phyloP scores from a whole-genome alignment of 1,284 basidiomycete species.

The Ganoderma sp. region DNA sequence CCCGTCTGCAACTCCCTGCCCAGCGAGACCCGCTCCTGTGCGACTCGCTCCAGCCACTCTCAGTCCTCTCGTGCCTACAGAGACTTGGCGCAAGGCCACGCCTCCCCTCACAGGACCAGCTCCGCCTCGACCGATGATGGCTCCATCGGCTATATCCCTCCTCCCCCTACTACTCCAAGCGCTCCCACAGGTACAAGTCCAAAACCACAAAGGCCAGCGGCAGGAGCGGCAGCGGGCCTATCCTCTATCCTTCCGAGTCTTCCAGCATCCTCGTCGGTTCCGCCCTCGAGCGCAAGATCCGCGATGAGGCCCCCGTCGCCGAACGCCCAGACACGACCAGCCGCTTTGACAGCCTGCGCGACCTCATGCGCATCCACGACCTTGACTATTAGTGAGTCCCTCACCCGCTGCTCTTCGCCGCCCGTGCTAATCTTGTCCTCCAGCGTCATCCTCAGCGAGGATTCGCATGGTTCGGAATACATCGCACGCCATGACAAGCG shows the following conservation, averaged over 20 bases:
- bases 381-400: conserved; percentile 85
- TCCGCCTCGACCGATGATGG: conserved; percentile 24
- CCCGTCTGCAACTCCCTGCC: conserved; percentile 46
- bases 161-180: conserved; percentile 27
- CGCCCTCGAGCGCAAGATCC: conserved; percentile 68
- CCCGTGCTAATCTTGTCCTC: conserved; percentile 18
- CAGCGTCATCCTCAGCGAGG: conserved; percentile 81
- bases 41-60: conserved; percentile 39
- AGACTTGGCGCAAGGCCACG: background rate
- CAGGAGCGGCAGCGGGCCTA: conserved; percentile 45
- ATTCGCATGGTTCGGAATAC: conserved; percentile 90
- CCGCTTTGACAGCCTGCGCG: conserved; percentile 70
- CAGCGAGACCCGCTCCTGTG: conserved; percentile 37
- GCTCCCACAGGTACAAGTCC: conserved; percentile 40
- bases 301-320: conserved; percentile 61
- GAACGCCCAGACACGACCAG: conserved; percentile 62
- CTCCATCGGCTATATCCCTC: conserved; percentile 23
- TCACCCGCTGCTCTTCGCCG: conserved; percentile 18
- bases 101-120: conserved; percentile 16
- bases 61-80: conserved; percentile 34
- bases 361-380: conserved; percentile 73
- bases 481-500: conserved; percentile 83
- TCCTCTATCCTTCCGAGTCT: conserved; percentile 61
- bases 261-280: conserved; percentile 75
- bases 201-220: conserved; percentile 31